A percentile compares a stretch with the other conserved stretches of the same genome.
Evolutionary conservation across 805 yeast species (phyloP).

Genomic region (Phaffomyces opuntiae): DNA sequence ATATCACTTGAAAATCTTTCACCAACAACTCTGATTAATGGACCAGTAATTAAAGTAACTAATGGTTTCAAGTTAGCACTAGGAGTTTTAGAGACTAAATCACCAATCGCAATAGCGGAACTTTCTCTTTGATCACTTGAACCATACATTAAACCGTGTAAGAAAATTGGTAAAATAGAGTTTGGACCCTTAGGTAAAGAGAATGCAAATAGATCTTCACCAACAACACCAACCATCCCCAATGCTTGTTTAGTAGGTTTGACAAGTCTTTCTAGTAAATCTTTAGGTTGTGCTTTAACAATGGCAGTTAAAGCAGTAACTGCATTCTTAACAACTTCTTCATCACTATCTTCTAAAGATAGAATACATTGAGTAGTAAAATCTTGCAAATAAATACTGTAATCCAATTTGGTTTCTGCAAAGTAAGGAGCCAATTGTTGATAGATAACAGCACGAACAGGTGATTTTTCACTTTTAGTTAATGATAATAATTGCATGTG

Average conservation of each 20-base stretch:
- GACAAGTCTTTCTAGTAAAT: slow-evolving; percentile 67
- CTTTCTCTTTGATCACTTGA: slow-evolving; percentile 72
- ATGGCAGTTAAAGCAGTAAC: slow-evolving; percentile 59
- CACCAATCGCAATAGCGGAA: slow-evolving; percentile 86
- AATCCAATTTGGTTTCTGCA: slow-evolving; percentile 56
- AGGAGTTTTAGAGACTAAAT: slow-evolving; percentile 77
- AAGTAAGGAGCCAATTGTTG: slow-evolving; percentile 70
- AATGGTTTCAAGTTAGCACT: slow-evolving; percentile 76
- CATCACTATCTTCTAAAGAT: slow-evolving; percentile 64
- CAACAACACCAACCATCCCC: slow-evolving; percentile 51
- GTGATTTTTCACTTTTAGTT: slow-evolving; percentile 68
- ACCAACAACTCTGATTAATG: slow-evolving; percentile 95
- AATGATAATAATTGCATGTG: slow-evolving; percentile 74
- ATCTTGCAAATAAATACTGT: slow-evolving; percentile 66
- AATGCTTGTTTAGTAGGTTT: slow-evolving; percentile 76
- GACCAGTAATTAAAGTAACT: slow-evolving; percentile 94
- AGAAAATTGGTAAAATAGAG: slow-evolving; percentile 82
- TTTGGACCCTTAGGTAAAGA: slow-evolving; percentile 72
- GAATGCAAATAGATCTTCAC: slow-evolving; percentile 69
- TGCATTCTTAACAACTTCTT: slow-evolving; percentile 55
- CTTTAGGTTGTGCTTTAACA: slow-evolving; percentile 68
- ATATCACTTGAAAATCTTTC: slow-evolving; percentile 89
- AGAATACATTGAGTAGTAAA: slow-evolving; percentile 64
- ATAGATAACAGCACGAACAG: slow-evolving; percentile 55
- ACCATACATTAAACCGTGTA: slow-evolving; percentile 96